phyloP scores from a whole-genome alignment of 352 stramenopile genomes.

The Phytophthora sp. region DNA sequence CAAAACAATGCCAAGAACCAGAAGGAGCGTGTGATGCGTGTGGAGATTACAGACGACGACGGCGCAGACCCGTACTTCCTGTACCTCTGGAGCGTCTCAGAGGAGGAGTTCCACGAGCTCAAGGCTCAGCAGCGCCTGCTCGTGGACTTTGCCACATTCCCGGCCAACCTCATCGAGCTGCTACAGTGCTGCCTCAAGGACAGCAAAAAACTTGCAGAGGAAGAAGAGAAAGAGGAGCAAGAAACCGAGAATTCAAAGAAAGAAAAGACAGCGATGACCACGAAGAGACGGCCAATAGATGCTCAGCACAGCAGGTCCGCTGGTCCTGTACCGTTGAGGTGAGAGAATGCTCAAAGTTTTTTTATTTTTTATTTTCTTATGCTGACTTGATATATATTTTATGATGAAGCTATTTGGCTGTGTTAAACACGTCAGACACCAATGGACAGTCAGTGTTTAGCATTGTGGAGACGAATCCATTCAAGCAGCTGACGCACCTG shows the following conservation, averaged over 20 bases:
- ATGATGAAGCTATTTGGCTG: slow-evolving; percentile 70
- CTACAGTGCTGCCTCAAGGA: slow-evolving; percentile 88
- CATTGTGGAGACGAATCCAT: slow-evolving; percentile 94
- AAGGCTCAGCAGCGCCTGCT: slow-evolving; percentile 94
- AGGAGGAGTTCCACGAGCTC: slow-evolving; percentile 95
- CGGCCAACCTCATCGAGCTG: slow-evolving; percentile 93
- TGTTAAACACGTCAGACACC: slow-evolving; percentile 75
- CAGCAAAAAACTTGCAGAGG: slow-evolving; percentile 48
- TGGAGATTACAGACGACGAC: slow-evolving; percentile 94
- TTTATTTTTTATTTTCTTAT: slow-evolving; percentile 4
- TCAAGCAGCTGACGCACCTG: slow-evolving; percentile 95
- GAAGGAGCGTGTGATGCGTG: slow-evolving; percentile 90
- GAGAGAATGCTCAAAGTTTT: neutral
- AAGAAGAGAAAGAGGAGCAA: slow-evolving; percentile 24
- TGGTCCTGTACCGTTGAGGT: slow-evolving; percentile 76
- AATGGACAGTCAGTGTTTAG: slow-evolving; percentile 85
- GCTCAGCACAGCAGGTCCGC: slow-evolving; percentile 46
- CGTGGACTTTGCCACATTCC: slow-evolving; percentile 94
- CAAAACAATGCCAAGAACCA: slow-evolving; percentile 81
- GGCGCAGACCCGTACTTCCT: slow-evolving; percentile 92
- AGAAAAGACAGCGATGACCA: neutral
- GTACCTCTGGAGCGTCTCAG: slow-evolving; percentile 92
- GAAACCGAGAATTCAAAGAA: slow-evolving; percentile 9
- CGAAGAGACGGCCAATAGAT: slow-evolving; percentile 6
- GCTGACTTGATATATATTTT: neutral